Evolutionary conservation across 495 filamentous ascomycete genomes (phyloP), one percentile per base, ranked within the genome.

Genomic region (Collariella sp.): DNA sequence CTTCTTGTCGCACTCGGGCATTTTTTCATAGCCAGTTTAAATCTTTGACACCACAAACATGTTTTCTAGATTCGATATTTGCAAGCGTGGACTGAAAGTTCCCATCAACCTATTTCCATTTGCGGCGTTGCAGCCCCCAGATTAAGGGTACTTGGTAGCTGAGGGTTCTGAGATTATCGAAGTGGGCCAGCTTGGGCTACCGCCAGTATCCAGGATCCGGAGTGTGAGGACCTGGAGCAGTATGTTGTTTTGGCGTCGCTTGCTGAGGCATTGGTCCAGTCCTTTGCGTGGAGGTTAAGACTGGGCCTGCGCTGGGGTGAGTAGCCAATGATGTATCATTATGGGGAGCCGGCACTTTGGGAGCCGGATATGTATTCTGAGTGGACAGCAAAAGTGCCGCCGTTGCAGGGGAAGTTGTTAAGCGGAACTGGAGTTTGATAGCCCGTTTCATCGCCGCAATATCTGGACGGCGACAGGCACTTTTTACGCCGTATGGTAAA

Each of bases 191-290:
- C n/a, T n/a, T 51, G 49, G 49, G 49, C 49, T 16, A 26, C 26
- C 16, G 49, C 38, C 24, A 43, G 43, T 38, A 33, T 51, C 9
- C 16, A 36, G 18, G 49, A 51, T 6, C 49, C 49, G 23, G 16
- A 51, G 11, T 51, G 49, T 18, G 7, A 22, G 10, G 49, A 51
- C 38, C 38, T 16, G 24, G 49, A 42, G 49, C 49, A 51, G 26
- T 51, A 51, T 18, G 36, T 24, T 13, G 49, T 51, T 24, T 42
- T 42, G 49, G 49, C 49, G 10, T 33, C 49, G 1, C 11, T 51
- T 16, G 49, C 49, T 24, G 49, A 51, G 9, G 24, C 43, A 0
- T 18, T 51, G 24, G 49, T 43, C 26, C 11, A 51, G 24, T 42
- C 49, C 15, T 51, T 51, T 10, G 10, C 3, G 0, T 51, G 49